Base-by-base conservation (phyloP, 208 protist genomes). In the Jaenimonas drosophilae region DNA sequence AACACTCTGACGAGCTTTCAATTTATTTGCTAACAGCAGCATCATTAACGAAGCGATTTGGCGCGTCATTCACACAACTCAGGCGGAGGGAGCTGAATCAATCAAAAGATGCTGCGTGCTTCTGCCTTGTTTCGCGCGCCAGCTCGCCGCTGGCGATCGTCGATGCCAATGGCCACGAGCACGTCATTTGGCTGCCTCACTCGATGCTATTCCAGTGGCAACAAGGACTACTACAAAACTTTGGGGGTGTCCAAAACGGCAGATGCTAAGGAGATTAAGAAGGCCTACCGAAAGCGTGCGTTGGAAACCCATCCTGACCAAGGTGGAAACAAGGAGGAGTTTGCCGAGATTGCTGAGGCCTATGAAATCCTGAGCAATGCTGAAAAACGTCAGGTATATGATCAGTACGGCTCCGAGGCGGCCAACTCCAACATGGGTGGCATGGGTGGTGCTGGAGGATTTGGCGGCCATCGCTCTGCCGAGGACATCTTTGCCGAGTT, bases 361-460 rank as follows among this genome's bases (percentile, higher is more conserved):
- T 99, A 99, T 60, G 96, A 99, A 53, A 87, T 98, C 11, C 79
- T 99, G 17, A 89, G 66, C 44, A 96, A 98, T 53, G 43, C 76
- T 7, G 71, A 99, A 39, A 98, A 98, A 68, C 71, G 85, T 38
- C 60, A 85, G 29, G 49, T 99, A 9, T 99, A 99, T 59, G 98
- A 99, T 58, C 81, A 98, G 59, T 94, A 94, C 59, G 87, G 87
- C 1, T 79, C 79, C 23, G 87, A 94, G 44, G 87, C 79, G 14
- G 87, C 77, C 11, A 71, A 89, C 34, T 70, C 73, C n/a, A 68
- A 69, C 45, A 79, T 76, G 58, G 69, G 74, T 38, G 72, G 72
- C 9, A 64, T 76, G 52, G 79, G 66, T 23, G 79, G 73, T 31
- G n/a, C n/a, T n/a, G n/a, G n/a, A n/a, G n/a, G n/a, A n/a, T n/a